Base-by-base conservation (phyloP, 805 yeast genomes). In the Saccharomycopsis capsularis region DNA sequence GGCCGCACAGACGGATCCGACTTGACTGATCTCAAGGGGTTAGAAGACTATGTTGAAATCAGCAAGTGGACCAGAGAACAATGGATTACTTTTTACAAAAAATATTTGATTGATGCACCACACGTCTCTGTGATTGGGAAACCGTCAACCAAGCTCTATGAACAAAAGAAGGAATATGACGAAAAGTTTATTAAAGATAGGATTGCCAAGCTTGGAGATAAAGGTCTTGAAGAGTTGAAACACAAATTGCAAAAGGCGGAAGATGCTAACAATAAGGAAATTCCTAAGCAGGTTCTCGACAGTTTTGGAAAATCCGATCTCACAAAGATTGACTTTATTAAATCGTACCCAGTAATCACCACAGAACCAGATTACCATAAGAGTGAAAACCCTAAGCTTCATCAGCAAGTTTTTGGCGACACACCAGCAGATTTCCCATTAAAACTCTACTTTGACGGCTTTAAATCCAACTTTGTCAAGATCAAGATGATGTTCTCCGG, bases 371-470 rank as follows among this genome's bases (percentile, higher is more conserved):
- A 40, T 2, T 43, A 45, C 9, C 11, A 35, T 24, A 34, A 36
- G 7, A 38, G 25, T 13, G 34, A 47, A 39, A 41, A 52, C 1
- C 56, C 68, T 27, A 56, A 56, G 34, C 47, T 56, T 4, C 59
- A 59, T 22, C 44, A 57, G 40, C 46, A 56, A 15, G 52, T 53
- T 2, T 51, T 53, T 24, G 22, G 22, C 16, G 46, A 45, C 32
- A 24, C 45, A 54, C 80, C 82, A 25, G 46, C 56, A 1, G 68
- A 73, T 44, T 72, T 83, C 53, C 88, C 90, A 3, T 63, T 90
- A 35, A 81, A 79, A 53, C 61, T 90, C 45, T 93, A 88, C 60
- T 74, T 85, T 57, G 97, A 93, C 63, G 78, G 82, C 55, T 82
- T 78, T 60, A 75, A 81, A 47, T 85, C 96, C 1, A 81, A 85